Percentiles rank a stretch among this genome's conserved stretches.
phyloP scores from a whole-genome alignment of 2,329 filamentous ascomycete genomes.

The Geosmithia putterillii region DNA sequence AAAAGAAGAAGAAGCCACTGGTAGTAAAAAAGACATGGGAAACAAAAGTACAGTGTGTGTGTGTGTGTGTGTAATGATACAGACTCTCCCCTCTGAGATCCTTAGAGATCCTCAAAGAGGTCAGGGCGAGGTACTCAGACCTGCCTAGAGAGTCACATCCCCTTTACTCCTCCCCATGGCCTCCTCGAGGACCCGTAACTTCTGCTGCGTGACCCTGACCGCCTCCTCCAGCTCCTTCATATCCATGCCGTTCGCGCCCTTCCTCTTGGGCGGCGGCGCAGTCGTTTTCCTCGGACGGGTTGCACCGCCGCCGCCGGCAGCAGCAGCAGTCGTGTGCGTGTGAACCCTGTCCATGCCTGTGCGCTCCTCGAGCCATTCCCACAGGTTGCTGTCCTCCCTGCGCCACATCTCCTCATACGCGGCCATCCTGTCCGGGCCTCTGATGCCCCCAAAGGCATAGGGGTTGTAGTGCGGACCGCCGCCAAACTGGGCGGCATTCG shows the following conservation, averaged over 20 bases:
- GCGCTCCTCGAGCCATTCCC: constrained; percentile 87
- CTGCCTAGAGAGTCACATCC: no score
- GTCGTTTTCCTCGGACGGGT: constrained; percentile 27
- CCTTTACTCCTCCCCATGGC: constrained; percentile 41
- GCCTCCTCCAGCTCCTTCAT: constrained; percentile 67
- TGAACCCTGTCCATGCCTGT: constrained; percentile 59
- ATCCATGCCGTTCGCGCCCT: constrained; percentile 54
- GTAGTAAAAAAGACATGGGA: no score
- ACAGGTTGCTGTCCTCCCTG: constrained; percentile 75
- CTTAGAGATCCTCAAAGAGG: background rate
- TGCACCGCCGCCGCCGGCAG: no score
- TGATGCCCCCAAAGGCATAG: constrained; percentile 18
- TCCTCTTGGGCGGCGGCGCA: constrained; percentile 39
- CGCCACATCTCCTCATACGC: constrained; percentile 93
- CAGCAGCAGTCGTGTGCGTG: constrained; percentile 4
- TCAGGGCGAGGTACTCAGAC: no score
- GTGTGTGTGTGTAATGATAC: no score
- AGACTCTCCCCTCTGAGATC: no score
- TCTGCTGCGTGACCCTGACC: constrained; percentile 77
- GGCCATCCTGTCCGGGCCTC: constrained; percentile 52
- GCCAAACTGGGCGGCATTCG: no score
- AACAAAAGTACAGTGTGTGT: no score
- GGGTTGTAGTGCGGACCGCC: constrained; percentile 15
- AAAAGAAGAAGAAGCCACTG: no score
- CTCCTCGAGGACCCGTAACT: constrained; percentile 62